Evolutionary conservation across 257 asterid genomes (phyloP).

Genomic region (Verbascum thapsus): DNA sequence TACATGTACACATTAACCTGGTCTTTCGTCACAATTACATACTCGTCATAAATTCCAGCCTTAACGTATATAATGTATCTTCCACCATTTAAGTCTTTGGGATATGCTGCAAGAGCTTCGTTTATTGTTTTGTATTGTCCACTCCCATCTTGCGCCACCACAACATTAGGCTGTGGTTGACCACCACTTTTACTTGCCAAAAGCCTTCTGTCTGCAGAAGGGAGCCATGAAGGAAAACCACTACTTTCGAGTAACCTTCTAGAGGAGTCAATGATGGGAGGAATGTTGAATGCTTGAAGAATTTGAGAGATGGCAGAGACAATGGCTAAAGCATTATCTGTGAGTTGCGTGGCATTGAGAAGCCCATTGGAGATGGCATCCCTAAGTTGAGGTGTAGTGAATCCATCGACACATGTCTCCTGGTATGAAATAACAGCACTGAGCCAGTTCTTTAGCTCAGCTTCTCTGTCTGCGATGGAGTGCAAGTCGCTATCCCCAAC

Average conservation of each 20-base stretch:
- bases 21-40: slow-evolving; percentile 34
- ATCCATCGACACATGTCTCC: slow-evolving; percentile 47
- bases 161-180: slow-evolving; percentile 36
- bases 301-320: slow-evolving; percentile 35
- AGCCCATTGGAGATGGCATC: slow-evolving; percentile 23
- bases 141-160: slow-evolving; percentile 50
- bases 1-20: slow-evolving; percentile 44
- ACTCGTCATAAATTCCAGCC: slow-evolving; percentile 46
- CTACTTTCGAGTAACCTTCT: slow-evolving; percentile 19
- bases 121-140: slow-evolving; percentile 35
- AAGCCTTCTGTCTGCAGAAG: slow-evolving; percentile 38
- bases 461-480: slow-evolving; percentile 25
- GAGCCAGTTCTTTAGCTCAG: slow-evolving; percentile 50
- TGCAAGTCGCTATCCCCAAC: slow-evolving; percentile 39
- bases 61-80: slow-evolving; percentile 43
- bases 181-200: slow-evolving; percentile 25
- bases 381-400: slow-evolving; percentile 33
- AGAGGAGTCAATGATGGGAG: not conserved
- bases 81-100: slow-evolving; percentile 39
- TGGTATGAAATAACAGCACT: slow-evolving; percentile 50
- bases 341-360: slow-evolving; percentile 39
- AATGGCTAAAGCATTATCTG: slow-evolving; percentile 47
- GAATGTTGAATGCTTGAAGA: slow-evolving; percentile 32
- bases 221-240: slow-evolving; percentile 41
- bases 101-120: slow-evolving; percentile 42